Percentiles rank a stretch among this genome's conserved stretches.
Conservation (phyloP, 129 eudicot genomes). For the Centrapalus pauciflorus region DNA sequence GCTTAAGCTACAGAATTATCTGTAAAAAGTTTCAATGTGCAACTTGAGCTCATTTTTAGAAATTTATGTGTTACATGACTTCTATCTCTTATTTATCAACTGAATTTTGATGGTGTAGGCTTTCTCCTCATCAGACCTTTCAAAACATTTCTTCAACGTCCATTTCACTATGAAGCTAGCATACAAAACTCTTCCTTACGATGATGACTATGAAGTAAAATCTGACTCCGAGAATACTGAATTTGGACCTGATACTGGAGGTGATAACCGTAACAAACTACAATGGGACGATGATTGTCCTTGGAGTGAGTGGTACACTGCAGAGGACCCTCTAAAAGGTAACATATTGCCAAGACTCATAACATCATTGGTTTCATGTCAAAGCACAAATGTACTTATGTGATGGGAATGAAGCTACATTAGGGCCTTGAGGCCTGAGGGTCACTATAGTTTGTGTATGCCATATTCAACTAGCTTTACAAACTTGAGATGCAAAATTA, state of each 20-base stretch:
- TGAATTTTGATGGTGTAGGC: constrained; percentile 39
- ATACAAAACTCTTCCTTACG: constrained; percentile 69
- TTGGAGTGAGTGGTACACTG: constrained; percentile 94
- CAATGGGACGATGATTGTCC: constrained; percentile 97
- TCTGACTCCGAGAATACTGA: constrained; percentile 40
- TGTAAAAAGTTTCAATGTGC: not conserved
- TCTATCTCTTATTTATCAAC: constrained; percentile 7
- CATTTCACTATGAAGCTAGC: constrained; percentile 81
- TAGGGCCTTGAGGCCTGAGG: too few species aligned
- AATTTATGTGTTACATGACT: not conserved
- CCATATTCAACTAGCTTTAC: too few species aligned
- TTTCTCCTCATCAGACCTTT: constrained; percentile 71
- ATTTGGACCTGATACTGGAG: constrained; percentile 37
- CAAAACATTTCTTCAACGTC: constrained; percentile 66
- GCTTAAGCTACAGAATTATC: too few species aligned
- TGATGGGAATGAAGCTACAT: too few species aligned
- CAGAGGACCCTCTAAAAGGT: constrained; percentile 94
- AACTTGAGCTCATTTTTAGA: not conserved
- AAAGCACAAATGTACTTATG: too few species aligned
- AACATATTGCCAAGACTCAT: too few species aligned
- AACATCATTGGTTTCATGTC: too few species aligned
- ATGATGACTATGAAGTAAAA: constrained; percentile 57
- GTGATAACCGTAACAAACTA: constrained; percentile 39
- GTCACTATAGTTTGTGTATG: too few species aligned
- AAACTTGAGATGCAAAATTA: too few species aligned